Evolutionary conservation across 2,329 filamentous ascomycete genomes (phyloP).

Genomic region (Myotisia sp.): DNA sequence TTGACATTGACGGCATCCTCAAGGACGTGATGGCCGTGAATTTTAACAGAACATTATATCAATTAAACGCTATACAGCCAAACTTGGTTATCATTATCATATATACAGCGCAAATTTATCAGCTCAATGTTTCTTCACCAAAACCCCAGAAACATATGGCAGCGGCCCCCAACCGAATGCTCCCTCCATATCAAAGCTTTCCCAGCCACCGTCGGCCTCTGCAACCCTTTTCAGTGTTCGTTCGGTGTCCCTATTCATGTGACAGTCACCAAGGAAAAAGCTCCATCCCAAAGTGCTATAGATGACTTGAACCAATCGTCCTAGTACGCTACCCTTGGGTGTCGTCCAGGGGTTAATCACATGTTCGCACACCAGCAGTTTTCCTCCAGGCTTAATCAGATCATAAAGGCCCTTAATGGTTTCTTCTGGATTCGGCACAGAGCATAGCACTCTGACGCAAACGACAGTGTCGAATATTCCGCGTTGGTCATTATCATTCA

Average conservation of each 20-base stretch:
- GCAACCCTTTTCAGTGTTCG: conserved; percentile 30
- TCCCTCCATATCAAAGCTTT: conserved; percentile 32
- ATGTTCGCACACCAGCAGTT: conserved; percentile 43
- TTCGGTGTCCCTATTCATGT: conserved; percentile 37
- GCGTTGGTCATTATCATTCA: conserved; percentile 12
- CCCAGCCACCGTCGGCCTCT: conserved; percentile 34
- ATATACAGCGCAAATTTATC: too few relatives aligned
- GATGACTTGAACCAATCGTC: conserved; percentile 33
- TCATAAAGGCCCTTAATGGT: conserved; percentile 35
- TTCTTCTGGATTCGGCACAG: conserved; percentile 35
- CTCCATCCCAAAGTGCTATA: conserved; percentile 37
- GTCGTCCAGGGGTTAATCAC: conserved; percentile 38
- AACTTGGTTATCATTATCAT: too few relatives aligned
- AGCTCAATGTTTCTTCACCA: conserved; percentile 24
- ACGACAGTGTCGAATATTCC: conserved; percentile 42
- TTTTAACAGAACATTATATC: too few relatives aligned
- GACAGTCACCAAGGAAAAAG: conserved; percentile 39
- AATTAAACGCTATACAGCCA: too few relatives aligned
- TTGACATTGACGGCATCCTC: too few relatives aligned
- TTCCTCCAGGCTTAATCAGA: conserved; percentile 40
- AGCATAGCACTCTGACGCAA: conserved; percentile 41
- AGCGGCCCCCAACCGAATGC: conserved; percentile 25
- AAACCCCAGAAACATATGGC: conserved; percentile 28
- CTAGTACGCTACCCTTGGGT: conserved; percentile 32
- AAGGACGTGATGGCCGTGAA: too few relatives aligned